Evolutionary conservation across 345 rosid species (phyloP), one percentile per base, ranked within the genome.

Genomic region (Eucalyptus sp.): DNA sequence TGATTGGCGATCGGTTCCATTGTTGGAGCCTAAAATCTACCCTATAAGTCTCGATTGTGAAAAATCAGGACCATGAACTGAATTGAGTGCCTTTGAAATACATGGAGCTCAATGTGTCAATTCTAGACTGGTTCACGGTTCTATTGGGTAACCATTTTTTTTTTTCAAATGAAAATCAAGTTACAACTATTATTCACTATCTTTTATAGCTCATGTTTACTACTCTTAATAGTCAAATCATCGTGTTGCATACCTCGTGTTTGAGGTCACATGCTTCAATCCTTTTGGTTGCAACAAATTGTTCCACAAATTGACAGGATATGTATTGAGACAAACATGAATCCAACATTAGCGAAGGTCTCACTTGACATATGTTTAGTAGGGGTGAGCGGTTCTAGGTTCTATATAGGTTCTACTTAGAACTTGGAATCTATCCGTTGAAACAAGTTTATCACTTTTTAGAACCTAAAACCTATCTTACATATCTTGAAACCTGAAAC

Each of bases 401-500:
- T 25, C 0, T 11, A 11, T 25, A 27, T 0, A 60, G 0, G 1
- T 60, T 60, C 7, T 60, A 60, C 31, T 3, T 60, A 3, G 3
- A 60, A 60, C 7, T 27, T 60, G 5, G 3, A 60, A 60, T 7
- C 3, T 25, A 60, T 1, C 0, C 0, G 0, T 60, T 5, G 29
- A 12, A 60, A 60, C 1, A 60, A 20, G 4, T 60, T 60, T 7
- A 0, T 25, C 4, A 60, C 25, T 27, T 58, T 60, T 60, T 60
- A 7, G 13, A 25, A 60, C 29, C 2, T 25, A 27, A 60, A 60
- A 60, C 14, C 7, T 10, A 25, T 11, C 0, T 0, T 58, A 5
- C 2, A 25, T 60, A 60, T 27, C 7, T 0, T 5, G 7, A 12
- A 60, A 60, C 3, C 2, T 11, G 1, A 1, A 60, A 60, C 15